Evolutionary conservation across 257 asterid species (phyloP).

Genomic region (Fraxinus quadrangulata): DNA sequence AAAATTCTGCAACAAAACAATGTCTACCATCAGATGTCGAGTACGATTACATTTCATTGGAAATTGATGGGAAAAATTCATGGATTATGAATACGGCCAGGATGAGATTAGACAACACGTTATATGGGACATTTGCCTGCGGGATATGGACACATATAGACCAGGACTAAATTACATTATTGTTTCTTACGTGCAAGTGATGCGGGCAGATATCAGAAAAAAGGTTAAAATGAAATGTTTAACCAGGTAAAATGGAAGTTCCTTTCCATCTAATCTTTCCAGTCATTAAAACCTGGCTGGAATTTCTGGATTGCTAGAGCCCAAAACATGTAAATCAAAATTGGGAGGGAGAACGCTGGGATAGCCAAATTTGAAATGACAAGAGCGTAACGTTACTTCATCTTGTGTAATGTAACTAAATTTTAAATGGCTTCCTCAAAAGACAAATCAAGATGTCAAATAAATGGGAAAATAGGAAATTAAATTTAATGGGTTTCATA

Average conservation of each 20-base stretch:
- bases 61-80: not conserved
- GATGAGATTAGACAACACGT: not conserved
- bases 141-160: not conserved
- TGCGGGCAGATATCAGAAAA: not conserved
- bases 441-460: conserved; percentile 1
- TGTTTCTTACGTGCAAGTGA: not conserved
- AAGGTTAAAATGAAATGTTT: not conserved
- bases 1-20: conserved; percentile 68
- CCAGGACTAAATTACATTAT: not conserved
- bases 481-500: not conserved
- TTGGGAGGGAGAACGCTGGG: not conserved
- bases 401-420: not conserved
- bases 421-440: not conserved
- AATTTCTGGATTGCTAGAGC: conserved; percentile 2
- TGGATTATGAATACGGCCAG: not conserved
- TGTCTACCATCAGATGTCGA: conserved; percentile 23
- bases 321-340: not conserved
- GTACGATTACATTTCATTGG: conserved; percentile 6
- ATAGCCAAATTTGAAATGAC: not conserved
- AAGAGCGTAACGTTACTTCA: conserved; percentile 1
- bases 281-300: not conserved
- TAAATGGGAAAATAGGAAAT: conserved; percentile 5
- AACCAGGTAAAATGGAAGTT: not conserved
- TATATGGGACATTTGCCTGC: not conserved
- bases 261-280: not conserved